Evolutionary conservation across 495 filamentous ascomycete genomes (phyloP), one percentile per base, ranked within the genome.

Genomic region (Astrocystis sublimbata): DNA sequence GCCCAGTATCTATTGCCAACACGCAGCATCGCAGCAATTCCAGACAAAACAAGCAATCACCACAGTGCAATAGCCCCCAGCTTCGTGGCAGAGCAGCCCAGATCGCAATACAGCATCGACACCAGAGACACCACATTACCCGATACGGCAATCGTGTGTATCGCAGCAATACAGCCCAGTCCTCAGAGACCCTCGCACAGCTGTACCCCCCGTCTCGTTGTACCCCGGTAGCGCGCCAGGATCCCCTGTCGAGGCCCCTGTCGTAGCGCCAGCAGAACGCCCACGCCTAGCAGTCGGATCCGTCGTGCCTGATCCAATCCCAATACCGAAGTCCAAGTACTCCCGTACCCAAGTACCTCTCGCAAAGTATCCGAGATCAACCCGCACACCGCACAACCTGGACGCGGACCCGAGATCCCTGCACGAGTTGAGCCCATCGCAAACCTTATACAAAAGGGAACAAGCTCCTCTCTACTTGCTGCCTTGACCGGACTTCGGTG

Each of bases 401-500:
- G 51, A 53, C 50, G n/a, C n/a, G 41, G 51, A 47, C 49, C 60
- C 49, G 41, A 62, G 60, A 62, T 62, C 60, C 60, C 60, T 62
- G 60, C 58, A 21, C 58, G 17, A 33, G 40, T 50, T 30, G 42
- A 55, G 24, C 61, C n/a, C 53, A 51, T 63, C 61, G 38, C 45
- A 63, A 23, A 33, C 47, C 45, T 45, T 42, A 63, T 63, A 63
- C 61, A 63, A 51, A 63, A 63, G 61, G 61, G 24, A 63, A 30
- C 60, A 23, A 23, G 24, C 38, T 24, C 53, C 53, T 58, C 40
- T 56, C 53, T 28, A n/a, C 30, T 38, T 63, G 43, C 53, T 63
- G 67, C 62, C 69, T 70, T 70, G 65, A 54, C 63, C 69, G 66
- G 61, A 72, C 52, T 63, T 70, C 68, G 70, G 68, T 72, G 70